Conservation (phyloP, 2,329 filamentous ascomycete genomes). For the Fusarium sp. region DNA sequence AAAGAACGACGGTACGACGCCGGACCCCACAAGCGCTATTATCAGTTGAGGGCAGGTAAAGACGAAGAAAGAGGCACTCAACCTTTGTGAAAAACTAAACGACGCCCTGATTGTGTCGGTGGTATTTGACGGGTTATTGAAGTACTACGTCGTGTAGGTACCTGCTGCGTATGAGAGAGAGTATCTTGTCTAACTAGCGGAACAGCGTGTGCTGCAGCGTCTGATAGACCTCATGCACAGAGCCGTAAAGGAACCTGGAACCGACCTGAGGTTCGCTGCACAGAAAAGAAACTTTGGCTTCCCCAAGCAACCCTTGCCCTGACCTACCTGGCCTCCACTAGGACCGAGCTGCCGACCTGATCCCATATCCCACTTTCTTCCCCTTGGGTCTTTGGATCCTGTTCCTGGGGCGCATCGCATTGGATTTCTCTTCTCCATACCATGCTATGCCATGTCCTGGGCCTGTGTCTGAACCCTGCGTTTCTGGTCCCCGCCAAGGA, state of each 20-base stretch:
- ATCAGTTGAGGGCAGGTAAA: neutral
- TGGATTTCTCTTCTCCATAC: slow-evolving; percentile 10
- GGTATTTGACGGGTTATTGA: neutral
- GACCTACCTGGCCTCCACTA: neutral
- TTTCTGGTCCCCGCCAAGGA: slow-evolving; percentile 17
- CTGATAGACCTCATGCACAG: neutral
- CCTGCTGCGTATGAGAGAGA: neutral
- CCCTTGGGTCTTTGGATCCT: slow-evolving; percentile 18
- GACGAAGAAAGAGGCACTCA: neutral
- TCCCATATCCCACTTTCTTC: slow-evolving; percentile 7
- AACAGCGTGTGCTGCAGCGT: neutral
- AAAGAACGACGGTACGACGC: slow-evolving; percentile 10
- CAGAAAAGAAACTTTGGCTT: slow-evolving; percentile 15
- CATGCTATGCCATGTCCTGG: slow-evolving; percentile 36
- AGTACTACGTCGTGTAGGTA: neutral
- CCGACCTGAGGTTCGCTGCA: slow-evolving; percentile 4
- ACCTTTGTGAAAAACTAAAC: neutral
- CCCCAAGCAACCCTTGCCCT: slow-evolving; percentile 15
- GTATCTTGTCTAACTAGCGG: neutral
- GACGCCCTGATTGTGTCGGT: neutral
- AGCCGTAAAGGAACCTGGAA: neutral
- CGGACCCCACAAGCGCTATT: slow-evolving; percentile 8
- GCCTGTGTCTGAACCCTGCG: slow-evolving; percentile 37
- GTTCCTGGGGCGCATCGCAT: slow-evolving; percentile 17
- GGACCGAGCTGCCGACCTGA: neutral